Evolutionary conservation across 768 basidiomycete genomes (phyloP), one percentile per base, ranked within the genome.

Genomic region (Hygrophorus pudorinus): DNA sequence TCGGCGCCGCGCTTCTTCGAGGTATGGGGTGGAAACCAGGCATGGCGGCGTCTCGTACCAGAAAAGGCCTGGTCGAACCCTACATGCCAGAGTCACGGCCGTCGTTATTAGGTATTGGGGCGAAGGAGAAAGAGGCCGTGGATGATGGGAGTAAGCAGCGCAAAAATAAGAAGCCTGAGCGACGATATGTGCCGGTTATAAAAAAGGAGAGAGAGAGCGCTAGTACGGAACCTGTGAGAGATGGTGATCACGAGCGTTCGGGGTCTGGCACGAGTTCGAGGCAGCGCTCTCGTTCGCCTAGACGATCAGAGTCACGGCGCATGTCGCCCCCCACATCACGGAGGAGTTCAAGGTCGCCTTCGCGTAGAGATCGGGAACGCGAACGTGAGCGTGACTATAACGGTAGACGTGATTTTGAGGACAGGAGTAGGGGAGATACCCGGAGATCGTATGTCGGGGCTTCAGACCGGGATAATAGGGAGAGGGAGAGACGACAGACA

Each of bases 11-110:
- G 5, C 74, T 98, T 53, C 70, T 96, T 3, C 76, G 92, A 36
- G 94, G 94, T 0, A 98, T 98, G 96, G 93, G 93, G 2, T 97
- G 91, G 91, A 86, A 86, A 48, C 80, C 85, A 29, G 85, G 86
- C 1, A 74, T 74, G 3, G 78, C 81, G 3, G 87, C 86, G 2
- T 71, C 79, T 17, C 70, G 75, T 35, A 79, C 75, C 30, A 68
- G 74, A 7, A 72, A 78, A 12, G 85, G 79, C 2, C 58, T 79
- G 12, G 70, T 77, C 2, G 78, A 90, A 52, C 83, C 92, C 1
- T 92, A 89, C 58, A 63, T 93, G 0, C 96, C 96, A 0, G 66
- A 72, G 44, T 68, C 85, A 2, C 74, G 96, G 12, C 92, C 94
- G 0, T 81, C 91, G 0, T 62, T 98, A 10, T 65, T 98, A 8